These are phyloP conservation scores for Boletus huronensis DNA, from an alignment of 768 basidiomycete species.

Conservation along the genomic window DNA sequence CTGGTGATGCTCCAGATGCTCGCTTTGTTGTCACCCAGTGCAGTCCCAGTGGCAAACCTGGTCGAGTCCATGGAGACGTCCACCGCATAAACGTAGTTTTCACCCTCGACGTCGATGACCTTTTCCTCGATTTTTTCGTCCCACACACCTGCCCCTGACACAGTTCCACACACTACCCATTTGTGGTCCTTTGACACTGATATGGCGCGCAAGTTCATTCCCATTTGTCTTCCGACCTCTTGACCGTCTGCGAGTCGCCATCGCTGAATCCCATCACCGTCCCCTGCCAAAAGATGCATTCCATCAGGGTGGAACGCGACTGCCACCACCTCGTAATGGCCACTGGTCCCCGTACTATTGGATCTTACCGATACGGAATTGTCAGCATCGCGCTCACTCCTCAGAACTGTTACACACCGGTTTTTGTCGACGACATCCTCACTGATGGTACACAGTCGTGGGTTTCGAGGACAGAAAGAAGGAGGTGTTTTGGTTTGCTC, in stretches of 20 bases:
- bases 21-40: accelerated
- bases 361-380: background rate
- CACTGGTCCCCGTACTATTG: too few species aligned
- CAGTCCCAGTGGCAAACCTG: background rate
- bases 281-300: background rate
- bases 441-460: background rate
- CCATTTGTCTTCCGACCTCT: background rate
- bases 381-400: background rate
- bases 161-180: background rate
- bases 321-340: accelerated
- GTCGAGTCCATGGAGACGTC: background rate
- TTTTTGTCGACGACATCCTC: background rate
- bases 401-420: too few species aligned
- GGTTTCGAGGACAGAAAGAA: background rate
- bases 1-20: background rate
- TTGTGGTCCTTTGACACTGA: background rate
- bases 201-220: background rate
- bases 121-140: background rate
- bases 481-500: background rate
- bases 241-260: background rate
- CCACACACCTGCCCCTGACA: background rate
- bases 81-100: background rate
- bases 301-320: background rate
- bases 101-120: background rate
- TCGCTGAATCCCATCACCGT: background rate